These are phyloP conservation scores for Whalleya microplaca DNA, from an alignment of 2,329 filamentous ascomycete genomes.

Conservation along the genomic window DNA sequence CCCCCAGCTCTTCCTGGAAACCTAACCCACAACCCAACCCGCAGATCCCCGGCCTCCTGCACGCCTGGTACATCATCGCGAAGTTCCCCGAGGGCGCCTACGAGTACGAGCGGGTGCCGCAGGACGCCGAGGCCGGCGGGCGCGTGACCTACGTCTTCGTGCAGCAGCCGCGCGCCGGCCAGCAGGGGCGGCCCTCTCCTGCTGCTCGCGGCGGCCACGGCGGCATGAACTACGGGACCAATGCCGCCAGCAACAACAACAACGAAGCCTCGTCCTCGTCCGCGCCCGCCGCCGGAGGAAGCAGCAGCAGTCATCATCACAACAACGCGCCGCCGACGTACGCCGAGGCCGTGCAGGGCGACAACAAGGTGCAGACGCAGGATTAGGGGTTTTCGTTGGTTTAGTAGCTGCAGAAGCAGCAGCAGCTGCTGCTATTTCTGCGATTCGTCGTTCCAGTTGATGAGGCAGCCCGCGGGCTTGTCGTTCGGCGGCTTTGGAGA, in stretches of 20 bases:
- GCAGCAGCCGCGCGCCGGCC: conserved; percentile 41
- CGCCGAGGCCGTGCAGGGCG: conserved; percentile 84
- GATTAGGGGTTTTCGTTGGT: conserved; percentile 45
- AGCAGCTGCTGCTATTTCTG: too few species aligned
- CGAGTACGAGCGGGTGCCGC: conserved; percentile 69
- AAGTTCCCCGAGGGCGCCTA: conserved; percentile 76
- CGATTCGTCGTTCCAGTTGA: too few species aligned
- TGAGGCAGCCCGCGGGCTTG: too few species aligned
- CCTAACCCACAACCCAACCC: conserved; percentile 13
- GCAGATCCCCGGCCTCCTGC: conserved; percentile 81
- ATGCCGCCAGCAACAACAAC: conserved; percentile 31
- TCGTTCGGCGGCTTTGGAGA: too few species aligned
- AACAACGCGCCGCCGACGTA: conserved; percentile 74
- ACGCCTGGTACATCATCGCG: conserved; percentile 98
- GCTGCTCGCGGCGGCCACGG: too few species aligned
- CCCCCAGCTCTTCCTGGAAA: too few species aligned
- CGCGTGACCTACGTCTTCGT: conserved; percentile 81
- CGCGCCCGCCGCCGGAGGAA: conserved; percentile 44
- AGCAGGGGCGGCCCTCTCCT: conserved; percentile 27
- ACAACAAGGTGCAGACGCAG: conserved; percentile 83
- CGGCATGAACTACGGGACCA: conserved; percentile 51
- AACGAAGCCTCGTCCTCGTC: conserved; percentile 30
- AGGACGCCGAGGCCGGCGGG: conserved; percentile 55
- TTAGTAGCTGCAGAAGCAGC: too few species aligned
- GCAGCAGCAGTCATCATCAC: conserved; percentile 46